Conservation (phyloP, 2,329 filamentous ascomycete genomes). For the Colletotrichum higginsianum region DNA sequence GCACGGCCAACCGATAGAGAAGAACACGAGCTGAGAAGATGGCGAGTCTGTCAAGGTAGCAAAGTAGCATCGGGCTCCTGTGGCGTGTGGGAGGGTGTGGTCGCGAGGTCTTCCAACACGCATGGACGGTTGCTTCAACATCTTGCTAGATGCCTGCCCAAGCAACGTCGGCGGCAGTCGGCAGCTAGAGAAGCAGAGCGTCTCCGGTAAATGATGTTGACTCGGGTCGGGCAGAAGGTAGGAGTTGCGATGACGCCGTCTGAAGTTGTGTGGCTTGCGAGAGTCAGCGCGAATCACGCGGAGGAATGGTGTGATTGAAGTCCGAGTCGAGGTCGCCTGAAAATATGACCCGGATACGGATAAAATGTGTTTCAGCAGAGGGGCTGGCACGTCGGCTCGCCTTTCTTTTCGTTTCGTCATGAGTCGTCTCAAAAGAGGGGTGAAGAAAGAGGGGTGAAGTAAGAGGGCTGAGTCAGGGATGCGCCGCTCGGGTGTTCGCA, state of each 20-base stretch:
- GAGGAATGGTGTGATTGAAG: conserved; percentile 9
- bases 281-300: conserved; percentile 35
- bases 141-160: background rate
- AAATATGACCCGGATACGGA: conserved; percentile 1
- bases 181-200: conserved; percentile 12
- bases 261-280: conserved; percentile 22
- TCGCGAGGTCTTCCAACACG: conserved; percentile 4
- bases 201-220: conserved; percentile 27
- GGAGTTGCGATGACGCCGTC: conserved; percentile 15
- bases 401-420: conserved; percentile 35
- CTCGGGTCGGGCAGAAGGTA: conserved; percentile 26
- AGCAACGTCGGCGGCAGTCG: background rate
- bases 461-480: conserved; percentile 19
- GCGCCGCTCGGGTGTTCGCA: background rate
- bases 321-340: conserved; percentile 11
- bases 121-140: background rate
- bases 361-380: conserved; percentile 28
- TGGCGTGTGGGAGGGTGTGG: background rate
- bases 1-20: background rate
- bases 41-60: background rate
- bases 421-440: background rate
- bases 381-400: conserved; percentile 31
- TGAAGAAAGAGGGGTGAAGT: background rate
- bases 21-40: background rate
- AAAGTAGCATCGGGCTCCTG: background rate